phyloP scores from a whole-genome alignment of 1,284 basidiomycete genomes.

The Austropuccinia psidii region DNA sequence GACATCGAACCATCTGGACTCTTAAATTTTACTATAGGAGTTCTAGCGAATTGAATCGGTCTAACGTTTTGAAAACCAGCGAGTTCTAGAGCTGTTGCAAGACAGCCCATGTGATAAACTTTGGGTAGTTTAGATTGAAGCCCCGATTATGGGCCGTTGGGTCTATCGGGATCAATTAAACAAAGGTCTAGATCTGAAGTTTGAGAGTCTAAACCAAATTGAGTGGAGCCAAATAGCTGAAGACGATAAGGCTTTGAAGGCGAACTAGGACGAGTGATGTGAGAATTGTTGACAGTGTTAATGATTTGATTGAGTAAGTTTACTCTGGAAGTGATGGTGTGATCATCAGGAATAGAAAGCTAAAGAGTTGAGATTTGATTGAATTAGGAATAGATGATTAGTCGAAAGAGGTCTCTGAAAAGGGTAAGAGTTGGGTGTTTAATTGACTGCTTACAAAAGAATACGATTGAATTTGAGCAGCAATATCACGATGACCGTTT shows the following conservation, averaged over 20 bases:
- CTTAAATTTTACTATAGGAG: conserved; percentile 7
- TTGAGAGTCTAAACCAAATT: conserved; percentile 8
- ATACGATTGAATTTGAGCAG: too few species aligned
- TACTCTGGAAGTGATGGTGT: too few species aligned
- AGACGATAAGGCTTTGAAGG: background rate
- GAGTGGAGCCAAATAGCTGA: conserved; percentile 13
- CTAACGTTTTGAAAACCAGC: conserved; percentile 3
- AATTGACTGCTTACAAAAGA: too few species aligned
- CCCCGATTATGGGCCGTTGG: background rate
- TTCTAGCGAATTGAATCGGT: conserved; percentile 1
- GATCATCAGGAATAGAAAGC: too few species aligned
- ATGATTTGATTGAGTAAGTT: too few species aligned
- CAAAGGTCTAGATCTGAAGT: conserved; percentile 24
- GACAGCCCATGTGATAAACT: background rate
- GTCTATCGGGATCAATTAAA: conserved; percentile 19
- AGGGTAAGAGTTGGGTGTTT: too few species aligned
- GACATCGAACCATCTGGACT: conserved; percentile 1
- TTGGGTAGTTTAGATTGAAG: background rate
- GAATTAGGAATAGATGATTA: too few species aligned
- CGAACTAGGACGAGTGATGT: too few species aligned
- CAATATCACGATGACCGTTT: too few species aligned
- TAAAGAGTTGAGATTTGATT: too few species aligned
- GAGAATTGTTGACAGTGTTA: too few species aligned
- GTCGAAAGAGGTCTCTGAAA: too few species aligned
- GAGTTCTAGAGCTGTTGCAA: background rate